A percentile compares a stretch with the other conserved stretches of the same genome.
Evolutionary conservation across 2,329 filamentous ascomycete genomes (phyloP).

Genomic region (Aspergillus fischeri): DNA sequence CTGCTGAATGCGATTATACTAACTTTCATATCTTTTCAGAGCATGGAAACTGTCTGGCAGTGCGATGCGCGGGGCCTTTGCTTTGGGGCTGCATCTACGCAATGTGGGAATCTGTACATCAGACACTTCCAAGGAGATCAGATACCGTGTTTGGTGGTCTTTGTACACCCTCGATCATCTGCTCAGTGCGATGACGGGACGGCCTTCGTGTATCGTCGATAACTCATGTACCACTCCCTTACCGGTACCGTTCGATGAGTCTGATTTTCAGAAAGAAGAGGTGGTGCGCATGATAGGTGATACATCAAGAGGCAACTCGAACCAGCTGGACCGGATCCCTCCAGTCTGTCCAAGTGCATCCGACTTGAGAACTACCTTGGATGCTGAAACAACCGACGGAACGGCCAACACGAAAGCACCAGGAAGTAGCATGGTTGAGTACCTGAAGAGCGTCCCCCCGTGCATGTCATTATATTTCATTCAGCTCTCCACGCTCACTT

Average conservation of each 20-base stretch:
- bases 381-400: conserved; percentile 17
- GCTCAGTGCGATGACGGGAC: conserved; percentile 42
- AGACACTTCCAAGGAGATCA: conserved; percentile 40
- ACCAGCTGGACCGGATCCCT: conserved; percentile 18
- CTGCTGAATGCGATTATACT: background rate
- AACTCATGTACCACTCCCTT: conserved; percentile 40
- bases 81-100: conserved; percentile 41
- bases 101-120: conserved; percentile 36
- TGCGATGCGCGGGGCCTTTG: conserved; percentile 38
- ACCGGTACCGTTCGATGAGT: conserved; percentile 39
- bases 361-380: conserved; percentile 17
- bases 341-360: conserved; percentile 16
- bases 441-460: conserved; percentile 33
- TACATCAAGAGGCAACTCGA: conserved; percentile 16
- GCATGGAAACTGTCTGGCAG: conserved; percentile 41
- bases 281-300: conserved; percentile 26
- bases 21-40: conserved; percentile 19
- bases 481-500: conserved; percentile 34
- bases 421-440: conserved; percentile 26
- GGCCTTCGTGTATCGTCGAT: conserved; percentile 41
- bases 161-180: conserved; percentile 41
- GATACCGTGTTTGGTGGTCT: conserved; percentile 45
- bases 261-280: conserved; percentile 34
- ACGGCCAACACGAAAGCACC: conserved; percentile 9
- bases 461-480: conserved; percentile 41